Conservation (phyloP, 129 eudicot species). For the Pseudognaphalium luteoalbum region DNA sequence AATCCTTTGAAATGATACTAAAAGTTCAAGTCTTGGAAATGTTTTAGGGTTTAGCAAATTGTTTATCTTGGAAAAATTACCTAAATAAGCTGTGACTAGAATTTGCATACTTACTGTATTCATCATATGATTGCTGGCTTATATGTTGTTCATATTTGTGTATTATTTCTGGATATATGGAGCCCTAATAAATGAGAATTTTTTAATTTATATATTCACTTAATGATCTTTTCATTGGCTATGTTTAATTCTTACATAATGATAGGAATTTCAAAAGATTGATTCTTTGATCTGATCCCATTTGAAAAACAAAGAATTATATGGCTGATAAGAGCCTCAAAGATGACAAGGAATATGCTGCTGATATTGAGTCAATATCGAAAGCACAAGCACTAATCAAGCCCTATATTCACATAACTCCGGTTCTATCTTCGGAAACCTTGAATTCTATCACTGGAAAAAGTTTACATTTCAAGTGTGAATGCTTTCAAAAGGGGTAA, state of each 20-base stretch:
- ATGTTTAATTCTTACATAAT: too few species aligned
- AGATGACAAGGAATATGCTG: slow-evolving; percentile 62
- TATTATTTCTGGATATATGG: slow-evolving; percentile 6
- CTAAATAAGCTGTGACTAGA: neutral
- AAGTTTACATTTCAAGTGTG: slow-evolving; percentile 80
- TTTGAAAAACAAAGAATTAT: slow-evolving; percentile 2
- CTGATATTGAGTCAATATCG: slow-evolving; percentile 69
- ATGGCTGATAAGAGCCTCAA: slow-evolving; percentile 45
- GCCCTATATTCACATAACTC: slow-evolving; percentile 63
- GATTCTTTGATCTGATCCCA: neutral
- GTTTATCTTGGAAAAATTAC: neutral
- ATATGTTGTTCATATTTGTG: neutral
- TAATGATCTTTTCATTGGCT: too few species aligned
- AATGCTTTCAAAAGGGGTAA: slow-evolving; percentile 97
- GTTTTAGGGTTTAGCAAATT: too few species aligned
- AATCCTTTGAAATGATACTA: too few species aligned
- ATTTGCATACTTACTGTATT: neutral
- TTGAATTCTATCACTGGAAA: slow-evolving; percentile 73
- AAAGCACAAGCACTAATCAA: slow-evolving; percentile 72
- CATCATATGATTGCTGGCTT: neutral
- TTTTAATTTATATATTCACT: too few species aligned
- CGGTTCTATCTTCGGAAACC: slow-evolving; percentile 81
- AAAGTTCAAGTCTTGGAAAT: too few species aligned
- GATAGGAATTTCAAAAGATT: too few species aligned
- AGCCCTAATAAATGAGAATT: neutral